Evolutionary conservation across 495 filamentous ascomycete genomes (phyloP).

Genomic region (Sordaria brevicollis): DNA sequence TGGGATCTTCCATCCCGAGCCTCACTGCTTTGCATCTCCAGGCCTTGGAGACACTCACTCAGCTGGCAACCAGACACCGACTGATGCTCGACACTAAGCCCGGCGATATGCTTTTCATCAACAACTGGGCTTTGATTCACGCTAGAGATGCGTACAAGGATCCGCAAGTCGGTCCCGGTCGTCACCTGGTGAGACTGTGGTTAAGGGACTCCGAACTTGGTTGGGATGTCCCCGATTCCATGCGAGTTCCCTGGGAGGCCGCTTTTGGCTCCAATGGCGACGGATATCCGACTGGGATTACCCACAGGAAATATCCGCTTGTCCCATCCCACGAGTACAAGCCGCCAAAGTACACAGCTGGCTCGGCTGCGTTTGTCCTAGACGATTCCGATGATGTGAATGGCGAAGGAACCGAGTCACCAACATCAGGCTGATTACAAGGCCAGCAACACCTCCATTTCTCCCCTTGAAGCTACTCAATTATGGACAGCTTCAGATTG

Average conservation of each 20-base stretch:
- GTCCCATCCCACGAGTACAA: conserved; percentile 29
- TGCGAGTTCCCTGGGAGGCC: conserved; percentile 35
- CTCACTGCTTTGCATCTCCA: conserved; percentile 23
- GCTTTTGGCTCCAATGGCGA: conserved; percentile 23
- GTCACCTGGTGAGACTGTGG: conserved; percentile 45
- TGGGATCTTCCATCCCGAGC: conserved; percentile 16
- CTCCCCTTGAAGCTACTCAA: not conserved
- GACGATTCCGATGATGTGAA: conserved; percentile 24
- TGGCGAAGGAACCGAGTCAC: not conserved
- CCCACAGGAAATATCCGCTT: conserved; percentile 25
- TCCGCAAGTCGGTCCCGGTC: conserved; percentile 10
- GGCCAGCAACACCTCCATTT: not conserved
- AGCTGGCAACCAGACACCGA: conserved; percentile 23
- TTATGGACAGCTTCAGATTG: not conserved
- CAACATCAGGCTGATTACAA: not conserved
- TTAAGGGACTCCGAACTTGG: conserved; percentile 30
- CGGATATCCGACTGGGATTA: conserved; percentile 5
- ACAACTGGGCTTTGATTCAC: conserved; percentile 53
- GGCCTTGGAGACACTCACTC: conserved; percentile 24
- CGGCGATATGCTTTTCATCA: conserved; percentile 54
- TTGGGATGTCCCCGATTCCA: conserved; percentile 30
- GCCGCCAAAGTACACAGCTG: conserved; percentile 31
- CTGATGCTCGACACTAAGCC: conserved; percentile 35
- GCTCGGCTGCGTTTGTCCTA: conserved; percentile 34
- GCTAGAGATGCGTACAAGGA: conserved; percentile 41